Conservation (phyloP, 2,329 filamentous ascomycete genomes). For the Colletotrichum chlorophyti region DNA sequence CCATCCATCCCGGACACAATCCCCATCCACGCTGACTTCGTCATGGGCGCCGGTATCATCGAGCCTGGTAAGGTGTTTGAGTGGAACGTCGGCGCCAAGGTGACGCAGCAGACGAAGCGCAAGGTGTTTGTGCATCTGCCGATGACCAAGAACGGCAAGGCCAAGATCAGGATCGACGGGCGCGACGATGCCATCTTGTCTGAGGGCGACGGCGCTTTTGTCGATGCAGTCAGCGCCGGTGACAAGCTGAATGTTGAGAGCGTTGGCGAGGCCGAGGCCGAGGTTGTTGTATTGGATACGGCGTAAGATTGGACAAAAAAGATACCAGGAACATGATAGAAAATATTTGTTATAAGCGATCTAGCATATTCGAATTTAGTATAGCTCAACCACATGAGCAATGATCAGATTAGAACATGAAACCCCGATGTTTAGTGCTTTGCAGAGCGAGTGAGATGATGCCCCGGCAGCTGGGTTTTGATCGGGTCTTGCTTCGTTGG, state of each 20-base stretch:
- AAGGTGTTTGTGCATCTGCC: slow-evolving; percentile 84
- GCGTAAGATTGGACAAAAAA: slow-evolving; percentile 44
- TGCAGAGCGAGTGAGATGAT: no score
- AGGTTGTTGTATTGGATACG: slow-evolving; percentile 73
- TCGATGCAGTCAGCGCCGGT: slow-evolving; percentile 69
- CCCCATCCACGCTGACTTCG: slow-evolving; percentile 83
- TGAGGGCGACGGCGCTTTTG: slow-evolving; percentile 84
- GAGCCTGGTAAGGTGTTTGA: slow-evolving; percentile 69
- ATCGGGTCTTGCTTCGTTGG: no score
- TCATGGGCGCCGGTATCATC: slow-evolving; percentile 82
- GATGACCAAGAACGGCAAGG: slow-evolving; percentile 78
- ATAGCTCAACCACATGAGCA: neutral
- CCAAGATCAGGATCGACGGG: slow-evolving; percentile 73
- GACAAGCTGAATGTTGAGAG: slow-evolving; percentile 72
- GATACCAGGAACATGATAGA: neutral
- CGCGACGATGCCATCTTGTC: slow-evolving; percentile 70
- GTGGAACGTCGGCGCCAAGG: slow-evolving; percentile 73
- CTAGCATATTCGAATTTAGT: slow-evolving; percentile 3
- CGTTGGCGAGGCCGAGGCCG: slow-evolving; percentile 71
- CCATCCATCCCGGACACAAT: slow-evolving; percentile 72
- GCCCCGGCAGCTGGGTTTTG: no score
- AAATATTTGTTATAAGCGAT: neutral
- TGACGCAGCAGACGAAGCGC: slow-evolving; percentile 58
- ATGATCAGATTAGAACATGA: neutral
- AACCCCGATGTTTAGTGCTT: no score